Evolutionary conservation across 2,329 filamentous ascomycete species (phyloP).

Genomic region (Metarhizium robertsii): DNA sequence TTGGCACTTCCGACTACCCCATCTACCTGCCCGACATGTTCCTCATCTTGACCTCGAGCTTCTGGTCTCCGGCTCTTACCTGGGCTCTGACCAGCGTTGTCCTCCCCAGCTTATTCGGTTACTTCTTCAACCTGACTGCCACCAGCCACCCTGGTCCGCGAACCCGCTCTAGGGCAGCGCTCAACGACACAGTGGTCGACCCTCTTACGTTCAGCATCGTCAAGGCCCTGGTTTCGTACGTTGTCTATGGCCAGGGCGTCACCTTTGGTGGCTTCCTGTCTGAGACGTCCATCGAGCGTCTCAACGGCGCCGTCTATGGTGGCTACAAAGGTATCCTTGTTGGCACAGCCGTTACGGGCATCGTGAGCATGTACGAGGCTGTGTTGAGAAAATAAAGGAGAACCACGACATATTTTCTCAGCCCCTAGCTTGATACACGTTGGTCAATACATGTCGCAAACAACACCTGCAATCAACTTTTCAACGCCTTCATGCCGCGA

Average conservation of each 20-base stretch:
- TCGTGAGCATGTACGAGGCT: conserved; percentile 70
- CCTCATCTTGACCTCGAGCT: conserved; percentile 61
- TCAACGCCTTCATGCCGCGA: too few relatives aligned
- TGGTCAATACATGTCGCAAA: too few relatives aligned
- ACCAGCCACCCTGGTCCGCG: conserved; percentile 32
- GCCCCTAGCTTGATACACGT: background rate
- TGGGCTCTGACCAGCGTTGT: conserved; percentile 68
- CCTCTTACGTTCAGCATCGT: conserved; percentile 83
- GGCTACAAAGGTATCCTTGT: conserved; percentile 62
- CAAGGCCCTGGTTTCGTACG: conserved; percentile 73
- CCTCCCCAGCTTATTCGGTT: conserved; percentile 63
- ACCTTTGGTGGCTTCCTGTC: conserved; percentile 54
- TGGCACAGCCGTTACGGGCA: conserved; percentile 56
- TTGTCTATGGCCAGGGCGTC: conserved; percentile 64
- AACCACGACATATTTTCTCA: background rate
- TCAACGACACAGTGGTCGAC: conserved; percentile 57
- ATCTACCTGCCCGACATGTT: conserved; percentile 75
- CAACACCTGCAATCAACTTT: too few relatives aligned
- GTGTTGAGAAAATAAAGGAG: conserved; percentile 54
- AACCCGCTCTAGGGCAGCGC: conserved; percentile 30
- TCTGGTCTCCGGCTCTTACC: conserved; percentile 74
- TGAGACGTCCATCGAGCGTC: conserved; percentile 47
- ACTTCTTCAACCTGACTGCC: conserved; percentile 81
- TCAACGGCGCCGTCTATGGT: conserved; percentile 60
- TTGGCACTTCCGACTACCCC: conserved; percentile 48